Evolutionary conservation across 2,329 filamentous ascomycete genomes (phyloP), one percentile per base, ranked within the genome.

Genomic region (Hypoxylon sp.): DNA sequence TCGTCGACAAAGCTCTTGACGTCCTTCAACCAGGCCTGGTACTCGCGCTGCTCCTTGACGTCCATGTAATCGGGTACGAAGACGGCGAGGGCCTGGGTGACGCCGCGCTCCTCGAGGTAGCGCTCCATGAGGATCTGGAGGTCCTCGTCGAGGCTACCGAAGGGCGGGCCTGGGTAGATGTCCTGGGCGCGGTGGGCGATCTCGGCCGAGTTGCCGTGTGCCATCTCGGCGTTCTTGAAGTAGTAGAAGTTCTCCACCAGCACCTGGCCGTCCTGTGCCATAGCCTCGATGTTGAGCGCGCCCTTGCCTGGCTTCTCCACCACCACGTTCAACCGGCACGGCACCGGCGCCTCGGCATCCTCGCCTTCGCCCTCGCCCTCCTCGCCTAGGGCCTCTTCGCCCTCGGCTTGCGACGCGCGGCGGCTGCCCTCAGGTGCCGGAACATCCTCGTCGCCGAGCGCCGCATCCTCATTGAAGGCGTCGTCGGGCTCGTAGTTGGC

Each of bases 31-130:
- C 96, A 99, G 66, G 84, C 80, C 61, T 96, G 80, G 77, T 99
- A 99, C 83, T 99, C 95, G 79, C 88, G 90, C 86, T 98, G 94
- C 86, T 99, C 95, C 88, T 99, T 99, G 78, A 90, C 86, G 74
- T 98, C 92, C 72, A 98, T 93, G 80, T 97, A 99, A 75, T 98
- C 93, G 31, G 93, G 92, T 40, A 96, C 88, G 77, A 98, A 97
- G 67, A 93, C 80, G 50, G 93, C 94, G 69, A 99, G 84, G 57
- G 88, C 85, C 69, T 89, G 88, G 71, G 94, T 92, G 77, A 99
- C 86, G 64, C 94, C 95, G 69, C 95, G 87, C 84, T 97, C 95
- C 77, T 97, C 92, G 63, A 99, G 85, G 80, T 94, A 99, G 69
- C 89, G 87, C 83, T 98, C 94, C 74, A 98, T 83, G 69, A 97